These are phyloP conservation scores for Suillus brevipes DNA, from an alignment of 768 basidiomycete genomes.

Conservation along the genomic window DNA sequence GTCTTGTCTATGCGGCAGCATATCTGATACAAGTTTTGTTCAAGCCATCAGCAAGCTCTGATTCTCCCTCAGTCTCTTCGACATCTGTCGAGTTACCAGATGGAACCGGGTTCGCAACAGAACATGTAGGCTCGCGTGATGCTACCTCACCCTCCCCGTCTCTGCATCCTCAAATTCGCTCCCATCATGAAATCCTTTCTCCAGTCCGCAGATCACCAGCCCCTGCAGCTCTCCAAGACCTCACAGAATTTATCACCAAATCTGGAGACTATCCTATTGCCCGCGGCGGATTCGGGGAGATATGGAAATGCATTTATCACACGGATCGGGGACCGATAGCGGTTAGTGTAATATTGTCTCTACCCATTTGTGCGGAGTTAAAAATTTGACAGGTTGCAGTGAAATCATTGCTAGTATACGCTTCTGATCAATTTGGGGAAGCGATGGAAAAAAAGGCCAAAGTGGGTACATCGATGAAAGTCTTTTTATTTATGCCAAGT, in stretches of 20 bases:
- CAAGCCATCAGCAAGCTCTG: not conserved
- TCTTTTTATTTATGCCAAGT: not conserved
- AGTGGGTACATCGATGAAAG: not conserved
- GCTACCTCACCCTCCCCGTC: too few species aligned
- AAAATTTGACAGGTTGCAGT: slow-evolving; percentile 1
- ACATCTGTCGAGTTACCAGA: not conserved
- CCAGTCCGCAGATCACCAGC: too few species aligned
- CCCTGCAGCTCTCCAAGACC: not conserved
- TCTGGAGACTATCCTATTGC: not conserved
- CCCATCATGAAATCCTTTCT: too few species aligned
- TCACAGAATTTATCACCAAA: not conserved
- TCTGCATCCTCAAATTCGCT: too few species aligned
- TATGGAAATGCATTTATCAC: slow-evolving; percentile 7
- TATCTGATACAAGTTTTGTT: not conserved
- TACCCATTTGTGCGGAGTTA: not conserved
- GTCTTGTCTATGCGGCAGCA: not conserved
- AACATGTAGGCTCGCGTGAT: too few species aligned
- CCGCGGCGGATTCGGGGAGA: slow-evolving; percentile 6
- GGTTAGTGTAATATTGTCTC: not conserved
- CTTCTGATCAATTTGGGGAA: not conserved
- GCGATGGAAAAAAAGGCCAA: not conserved
- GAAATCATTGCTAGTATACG: slow-evolving; percentile 1
- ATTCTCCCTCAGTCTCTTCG: not conserved
- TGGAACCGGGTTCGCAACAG: not conserved
- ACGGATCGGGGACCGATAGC: not conserved